Base-by-base conservation (phyloP, 345 rosid species). In the Pugionium cornutum region DNA sequence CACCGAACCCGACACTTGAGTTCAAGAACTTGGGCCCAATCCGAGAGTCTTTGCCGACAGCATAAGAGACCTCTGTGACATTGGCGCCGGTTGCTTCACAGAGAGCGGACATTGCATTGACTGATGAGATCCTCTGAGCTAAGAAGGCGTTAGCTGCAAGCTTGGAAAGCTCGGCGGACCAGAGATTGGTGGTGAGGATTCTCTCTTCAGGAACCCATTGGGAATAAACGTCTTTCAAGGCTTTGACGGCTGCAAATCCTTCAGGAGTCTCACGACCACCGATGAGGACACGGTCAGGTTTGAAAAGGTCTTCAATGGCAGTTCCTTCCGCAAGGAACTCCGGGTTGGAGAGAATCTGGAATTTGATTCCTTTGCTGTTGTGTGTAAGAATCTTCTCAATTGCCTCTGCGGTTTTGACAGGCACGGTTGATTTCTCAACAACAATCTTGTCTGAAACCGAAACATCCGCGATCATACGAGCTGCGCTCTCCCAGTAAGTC, bases 271-370 rank as follows among this genome's bases (percentile, higher is more conserved):
- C 97, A 81, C 97, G 80, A 27, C 97, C 97, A 42, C 97, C 95
- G 10, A 90, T 90, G 4, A 90, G 95, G 36, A 88, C 97, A 37
- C 95, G 85, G 68, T 90, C 97, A 1, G 97, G 97, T 3, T 70
- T 48, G 66, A 86, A 74, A 62, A 90, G 87, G 68, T 90, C 97
- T 18, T 71, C 60, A 36, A 88, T 86, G 11, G 97, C 97, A 46
- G 97, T 90, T 76, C 97, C 97, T 73, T 90, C 97, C 3, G 97
- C 97, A 74, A 90, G 97, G 72, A 90, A 90, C 82, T 90, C 97
- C 1, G 97, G 97, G 80, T 90, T 90, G 28, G 97, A 90, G 34
- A 90, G 90, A 65, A 90, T 88, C 82, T 90, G 97, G 78, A 85
- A 90, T 53, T 87, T 88, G 80, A 90, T 88, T 52, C 95, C 97